Base-by-base conservation (phyloP, 2,329 filamentous ascomycete genomes). In the Tolypocladium inflatum region DNA sequence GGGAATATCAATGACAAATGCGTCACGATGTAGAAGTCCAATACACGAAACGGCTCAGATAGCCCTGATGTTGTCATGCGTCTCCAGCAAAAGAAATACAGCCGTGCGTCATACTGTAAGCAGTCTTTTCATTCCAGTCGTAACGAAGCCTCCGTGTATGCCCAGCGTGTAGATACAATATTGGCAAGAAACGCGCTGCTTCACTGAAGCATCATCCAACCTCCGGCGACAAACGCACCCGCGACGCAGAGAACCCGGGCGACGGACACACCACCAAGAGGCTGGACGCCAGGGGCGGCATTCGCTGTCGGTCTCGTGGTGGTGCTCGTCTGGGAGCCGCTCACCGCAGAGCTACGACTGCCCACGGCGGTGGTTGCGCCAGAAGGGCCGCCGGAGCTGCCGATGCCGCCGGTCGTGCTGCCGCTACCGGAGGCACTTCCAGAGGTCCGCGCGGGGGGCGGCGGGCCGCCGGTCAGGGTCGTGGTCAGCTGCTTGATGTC, bases 401-500 rank as follows among this genome's bases (percentile, higher is more conserved):
- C 17, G 2, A 5, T 17, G 39, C 17, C 39, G 39, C 39, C n/a
- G 19, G 39, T 41, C 19, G 9, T n/a, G 19, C 19, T 41, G 7
- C 17, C 9, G 39, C 39, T 41, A 2, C 17, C 19, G 17, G 39
- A 10, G 17, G 15, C 39, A n/a, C 2, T n/a, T 9, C 17, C 39
- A 41, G 39, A 41, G 17, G 17, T 41, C 39, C n/a, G 17, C 17
- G 17, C 9, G 7, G 56, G 7, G 15, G 33, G 4, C 26, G 55
- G 33, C 45, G 53, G 54, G 48, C 62, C 63, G 38, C 65, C 62
- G 43, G 60, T 54, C 57, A 74, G 64, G 50, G 72, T 74, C 33
- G 69, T 73, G 21, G 71, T 74, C 57, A 73, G 62, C 62, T 74
- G 69, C 43, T 55, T 65, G 41, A 67, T 60, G 55, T 67, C 67